Base-by-base conservation (phyloP, 768 basidiomycete species). In the Russula ochroleuca region DNA sequence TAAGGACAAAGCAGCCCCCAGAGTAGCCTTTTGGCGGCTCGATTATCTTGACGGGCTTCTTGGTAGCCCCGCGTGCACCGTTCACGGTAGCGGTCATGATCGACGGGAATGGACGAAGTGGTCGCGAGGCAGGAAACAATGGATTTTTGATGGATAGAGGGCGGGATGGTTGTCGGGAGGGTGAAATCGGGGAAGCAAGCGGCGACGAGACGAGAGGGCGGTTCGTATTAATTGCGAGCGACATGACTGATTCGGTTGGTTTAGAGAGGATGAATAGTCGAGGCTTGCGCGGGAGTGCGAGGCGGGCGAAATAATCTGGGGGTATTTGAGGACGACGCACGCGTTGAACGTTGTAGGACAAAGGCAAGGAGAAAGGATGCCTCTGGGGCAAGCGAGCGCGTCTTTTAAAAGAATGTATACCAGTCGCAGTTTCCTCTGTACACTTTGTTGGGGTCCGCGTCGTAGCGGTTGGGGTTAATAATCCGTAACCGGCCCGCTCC, bases 41-140 rank as follows among this genome's bases (percentile, higher is more conserved):
- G 62, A 94, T 92, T 71, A 92, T 78, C 71, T 93, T 93, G 19
- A 85, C 78, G 7, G 85, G 77, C 60, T 83, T 82, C 55, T 78
- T 78, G 61, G 70, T 74, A 7, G 57, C 15, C 11, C 61, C 57
- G 5, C 48, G 65, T 2, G 57, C 14, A 25, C 48, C 59, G n/a
- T 21, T 53, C 60, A n/a, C 35, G 17, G 11, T 28, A n/a, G 43
- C 35, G 69, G 77, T 76, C 13, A 83, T 76, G 66, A 90, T 79
- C 56, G 85, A 81, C 17, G 88, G 79, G 73, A 93, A 93, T 35
- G 92, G 92, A 31, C 92, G 83, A 25, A 92, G 79, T 1, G 87
- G 85, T 57, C 88, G 88, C 40, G 91, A 93, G 1, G 81, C 75
- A 6, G 86, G 83, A 72, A 94, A 92, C 7, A 81, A 75, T 66